Percentiles rank a stretch among this genome's conserved stretches.
Conservation (phyloP, 2,329 filamentous ascomycete genomes). For the Polychaeton citri region DNA sequence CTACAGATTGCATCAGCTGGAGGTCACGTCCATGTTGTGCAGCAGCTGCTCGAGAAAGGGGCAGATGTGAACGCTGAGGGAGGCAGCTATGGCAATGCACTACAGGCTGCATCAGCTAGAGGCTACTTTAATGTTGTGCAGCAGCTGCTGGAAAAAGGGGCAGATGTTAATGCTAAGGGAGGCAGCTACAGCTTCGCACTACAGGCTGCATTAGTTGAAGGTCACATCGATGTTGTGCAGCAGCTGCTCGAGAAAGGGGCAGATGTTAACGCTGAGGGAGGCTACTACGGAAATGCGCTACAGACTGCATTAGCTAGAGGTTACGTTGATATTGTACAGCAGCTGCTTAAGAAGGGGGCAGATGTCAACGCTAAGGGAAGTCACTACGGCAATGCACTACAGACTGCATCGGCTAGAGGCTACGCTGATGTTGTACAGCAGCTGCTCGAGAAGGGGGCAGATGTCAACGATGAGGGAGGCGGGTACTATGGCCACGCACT, state of each 20-base stretch:
- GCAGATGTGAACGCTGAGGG: conserved; percentile 1
- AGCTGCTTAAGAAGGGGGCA: conserved; percentile 1
- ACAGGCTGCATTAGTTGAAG: conserved; percentile 1
- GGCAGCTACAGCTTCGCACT: background rate
- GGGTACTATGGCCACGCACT: background rate
- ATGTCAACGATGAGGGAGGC: conserved; percentile 1
- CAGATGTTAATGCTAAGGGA: background rate
- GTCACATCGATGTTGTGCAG: background rate
- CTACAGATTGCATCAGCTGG: conserved; percentile 1
- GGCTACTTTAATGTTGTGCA: background rate
- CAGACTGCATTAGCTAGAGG: background rate
- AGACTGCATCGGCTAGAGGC: conserved; percentile 5
- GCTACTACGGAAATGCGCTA: background rate
- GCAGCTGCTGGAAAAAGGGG: conserved; percentile 1
- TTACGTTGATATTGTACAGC: background rate
- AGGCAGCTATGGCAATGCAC: background rate
- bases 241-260: conserved; percentile 1
- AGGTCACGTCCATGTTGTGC: background rate
- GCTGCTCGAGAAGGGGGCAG: conserved; percentile 4
- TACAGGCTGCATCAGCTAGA: conserved; percentile 1
- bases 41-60: conserved; percentile 1
- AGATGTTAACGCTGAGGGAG: background rate
- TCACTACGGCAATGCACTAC: background rate
- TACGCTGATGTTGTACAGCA: background rate
- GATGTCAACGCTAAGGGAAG: background rate